Percentiles rank a stretch among this genome's conserved stretches.
Conservation (phyloP, 2,329 filamentous ascomycete genomes). For the Cladophialophora chaetospira region DNA sequence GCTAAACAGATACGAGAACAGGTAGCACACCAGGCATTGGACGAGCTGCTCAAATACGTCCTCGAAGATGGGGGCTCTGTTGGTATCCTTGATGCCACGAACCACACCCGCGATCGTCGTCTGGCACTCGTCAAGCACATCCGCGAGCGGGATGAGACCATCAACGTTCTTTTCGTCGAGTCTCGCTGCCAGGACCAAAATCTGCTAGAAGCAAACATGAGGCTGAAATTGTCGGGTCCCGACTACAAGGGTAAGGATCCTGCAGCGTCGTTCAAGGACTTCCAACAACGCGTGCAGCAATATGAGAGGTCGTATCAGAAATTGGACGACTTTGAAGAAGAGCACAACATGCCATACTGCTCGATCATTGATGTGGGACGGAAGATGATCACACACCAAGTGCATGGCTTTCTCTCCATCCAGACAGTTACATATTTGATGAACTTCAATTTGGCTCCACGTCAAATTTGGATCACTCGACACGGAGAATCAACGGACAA, state of each 20-base stretch:
- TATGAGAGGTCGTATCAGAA: constrained; percentile 95
- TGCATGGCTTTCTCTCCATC: constrained; percentile 87
- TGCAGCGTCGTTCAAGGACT: constrained; percentile 78
- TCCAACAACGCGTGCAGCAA: constrained; percentile 86
- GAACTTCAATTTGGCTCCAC: constrained; percentile 92
- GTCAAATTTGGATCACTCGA: constrained; percentile 97
- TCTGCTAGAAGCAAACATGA: constrained; percentile 93
- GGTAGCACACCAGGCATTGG: constrained; percentile 86
- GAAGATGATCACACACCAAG: constrained; percentile 87
- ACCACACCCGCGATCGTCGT: constrained; percentile 86
- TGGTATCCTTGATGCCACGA: constrained; percentile 95
- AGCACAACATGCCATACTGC: constrained; percentile 89
- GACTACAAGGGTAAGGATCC: constrained; percentile 97
- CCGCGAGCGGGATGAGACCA: constrained; percentile 72
- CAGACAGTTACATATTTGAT: constrained; percentile 93
- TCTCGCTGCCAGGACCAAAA: constrained; percentile 85
- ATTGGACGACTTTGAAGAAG: constrained; percentile 86
- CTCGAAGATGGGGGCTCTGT: constrained; percentile 80
- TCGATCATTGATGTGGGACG: constrained; percentile 97
- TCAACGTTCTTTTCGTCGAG: constrained; percentile 94
- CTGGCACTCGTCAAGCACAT: constrained; percentile 83
- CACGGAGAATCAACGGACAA: constrained; percentile 94
- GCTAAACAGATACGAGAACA: constrained; percentile 85
- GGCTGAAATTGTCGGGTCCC: constrained; percentile 89
- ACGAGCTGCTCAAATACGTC: constrained; percentile 90